These are phyloP conservation scores for Aurifilum marmelostoma DNA, from an alignment of 2,329 filamentous ascomycete genomes.

Conservation along the genomic window DNA sequence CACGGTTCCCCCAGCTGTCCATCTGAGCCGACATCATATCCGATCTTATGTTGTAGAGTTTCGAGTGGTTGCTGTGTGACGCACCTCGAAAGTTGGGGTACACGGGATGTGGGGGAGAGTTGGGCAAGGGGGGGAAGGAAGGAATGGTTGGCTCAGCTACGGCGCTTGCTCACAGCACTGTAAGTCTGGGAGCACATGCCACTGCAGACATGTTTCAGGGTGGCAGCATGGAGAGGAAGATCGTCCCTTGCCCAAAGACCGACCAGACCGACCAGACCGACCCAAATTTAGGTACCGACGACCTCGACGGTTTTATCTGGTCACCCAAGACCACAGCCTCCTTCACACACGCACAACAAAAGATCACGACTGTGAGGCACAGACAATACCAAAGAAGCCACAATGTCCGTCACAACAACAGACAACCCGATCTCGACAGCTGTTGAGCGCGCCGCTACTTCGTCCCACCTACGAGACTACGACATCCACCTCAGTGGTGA, in stretches of 20 bases:
- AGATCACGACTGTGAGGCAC: neutral
- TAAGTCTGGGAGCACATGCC: neutral
- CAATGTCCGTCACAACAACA: conserved; percentile 34
- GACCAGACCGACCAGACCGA: neutral
- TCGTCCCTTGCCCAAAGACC: neutral
- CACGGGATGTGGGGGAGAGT: conserved; percentile 3
- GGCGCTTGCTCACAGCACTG: too few species aligned
- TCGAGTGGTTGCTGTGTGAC: neutral
- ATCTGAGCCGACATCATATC: neutral
- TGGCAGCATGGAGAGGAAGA: neutral
- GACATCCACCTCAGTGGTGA: conserved; percentile 34
- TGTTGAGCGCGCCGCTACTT: conserved; percentile 17
- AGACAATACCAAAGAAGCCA: conserved; percentile 8
- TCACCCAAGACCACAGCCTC: neutral
- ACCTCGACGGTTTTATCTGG: neutral
- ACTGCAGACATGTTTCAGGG: neutral
- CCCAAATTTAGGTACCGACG: neutral
- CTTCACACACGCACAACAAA: neutral
- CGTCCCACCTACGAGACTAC: conserved; percentile 36
- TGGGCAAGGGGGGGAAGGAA: neutral
- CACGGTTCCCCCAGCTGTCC: neutral
- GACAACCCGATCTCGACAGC: conserved; percentile 33
- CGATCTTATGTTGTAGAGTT: neutral
- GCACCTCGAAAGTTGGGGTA: neutral
- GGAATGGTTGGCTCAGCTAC: neutral